phyloP scores from a whole-genome alignment of 352 stramenopile genomes.

The Globisporangium spiculum region DNA sequence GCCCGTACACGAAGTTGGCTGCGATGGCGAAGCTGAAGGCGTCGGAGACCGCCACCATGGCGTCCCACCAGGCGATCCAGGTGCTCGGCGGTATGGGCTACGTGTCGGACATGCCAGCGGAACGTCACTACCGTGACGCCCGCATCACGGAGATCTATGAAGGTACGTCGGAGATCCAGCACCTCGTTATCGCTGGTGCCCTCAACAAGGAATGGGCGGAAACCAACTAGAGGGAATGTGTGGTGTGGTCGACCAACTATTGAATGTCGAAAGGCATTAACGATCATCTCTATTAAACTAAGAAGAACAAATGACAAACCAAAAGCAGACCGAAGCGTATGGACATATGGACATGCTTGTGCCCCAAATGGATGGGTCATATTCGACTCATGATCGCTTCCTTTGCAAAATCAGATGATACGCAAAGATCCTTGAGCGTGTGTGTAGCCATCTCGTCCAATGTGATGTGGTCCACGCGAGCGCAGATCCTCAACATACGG shows the following conservation, averaged over 20 bases:
- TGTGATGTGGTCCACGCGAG: background rate
- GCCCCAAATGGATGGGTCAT: background rate
- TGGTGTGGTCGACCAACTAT: background rate
- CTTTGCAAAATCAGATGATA: too few relatives aligned
- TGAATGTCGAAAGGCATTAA: background rate
- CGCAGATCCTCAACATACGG: background rate
- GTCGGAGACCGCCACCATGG: slow-evolving; percentile 95
- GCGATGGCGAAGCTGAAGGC: slow-evolving; percentile 97
- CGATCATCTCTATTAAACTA: background rate
- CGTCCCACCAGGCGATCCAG: slow-evolving; percentile 95
- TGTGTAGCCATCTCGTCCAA: background rate
- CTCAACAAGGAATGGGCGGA: slow-evolving; percentile 96
- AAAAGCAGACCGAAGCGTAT: background rate
- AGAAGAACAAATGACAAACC: background rate
- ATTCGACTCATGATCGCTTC: background rate
- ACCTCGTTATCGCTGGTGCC: slow-evolving; percentile 93
- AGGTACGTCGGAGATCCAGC: slow-evolving; percentile 96
- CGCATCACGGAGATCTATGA: slow-evolving; percentile 98
- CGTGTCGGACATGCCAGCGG: slow-evolving; percentile 96
- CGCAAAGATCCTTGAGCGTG: background rate
- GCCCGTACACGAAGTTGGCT: slow-evolving; percentile 91
- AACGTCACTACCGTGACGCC: slow-evolving; percentile 96
- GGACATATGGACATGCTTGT: background rate
- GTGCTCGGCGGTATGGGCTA: slow-evolving; percentile 95
- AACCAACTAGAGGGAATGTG: slow-evolving; percentile 33